Percentiles rank a stretch among this genome's conserved stretches.
Conservation (phyloP, 345 rosid species). For the Zanthoxylum bungeanum region DNA sequence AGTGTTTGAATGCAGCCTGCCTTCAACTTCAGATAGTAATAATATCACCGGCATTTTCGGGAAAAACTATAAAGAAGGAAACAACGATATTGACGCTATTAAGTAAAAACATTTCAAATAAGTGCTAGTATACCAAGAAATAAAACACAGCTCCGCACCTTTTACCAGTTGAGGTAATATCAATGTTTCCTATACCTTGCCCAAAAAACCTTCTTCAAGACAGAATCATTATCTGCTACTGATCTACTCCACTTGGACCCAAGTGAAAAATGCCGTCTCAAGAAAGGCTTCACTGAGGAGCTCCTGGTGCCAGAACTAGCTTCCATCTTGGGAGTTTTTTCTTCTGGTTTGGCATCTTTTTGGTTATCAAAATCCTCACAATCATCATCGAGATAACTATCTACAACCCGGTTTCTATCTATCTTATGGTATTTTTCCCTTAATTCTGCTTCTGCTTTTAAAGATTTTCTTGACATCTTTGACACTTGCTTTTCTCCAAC, state of each 20-base stretch:
- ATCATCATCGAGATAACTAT: constrained; percentile 56
- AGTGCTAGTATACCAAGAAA: neutral
- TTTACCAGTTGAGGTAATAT: constrained; percentile 20
- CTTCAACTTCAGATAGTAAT: neutral
- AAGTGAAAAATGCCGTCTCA: constrained; percentile 64
- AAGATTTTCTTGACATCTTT: constrained; percentile 58
- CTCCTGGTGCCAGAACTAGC: constrained; percentile 52
- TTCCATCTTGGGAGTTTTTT: constrained; percentile 48
- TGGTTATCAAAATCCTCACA: constrained; percentile 45
- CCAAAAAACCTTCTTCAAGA: constrained; percentile 74
- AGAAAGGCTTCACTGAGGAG: constrained; percentile 65
- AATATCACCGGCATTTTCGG: neutral
- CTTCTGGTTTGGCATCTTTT: constrained; percentile 32
- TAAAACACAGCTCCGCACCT: constrained; percentile 21
- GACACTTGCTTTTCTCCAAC: constrained; percentile 71
- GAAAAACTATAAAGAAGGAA: neutral
- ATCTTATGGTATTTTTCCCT: constrained; percentile 56
- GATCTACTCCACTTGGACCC: constrained; percentile 83
- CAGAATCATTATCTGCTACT: constrained; percentile 47
- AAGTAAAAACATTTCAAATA: neutral
- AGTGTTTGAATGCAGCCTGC: neutral
- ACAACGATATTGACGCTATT: neutral
- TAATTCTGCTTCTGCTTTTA: constrained; percentile 57
- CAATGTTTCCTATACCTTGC: constrained; percentile 55
- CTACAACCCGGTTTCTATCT: constrained; percentile 66